These are phyloP conservation scores for Helichrysum umbraculigerum DNA, from an alignment of 129 eudicot genomes.

Conservation along the genomic window DNA sequence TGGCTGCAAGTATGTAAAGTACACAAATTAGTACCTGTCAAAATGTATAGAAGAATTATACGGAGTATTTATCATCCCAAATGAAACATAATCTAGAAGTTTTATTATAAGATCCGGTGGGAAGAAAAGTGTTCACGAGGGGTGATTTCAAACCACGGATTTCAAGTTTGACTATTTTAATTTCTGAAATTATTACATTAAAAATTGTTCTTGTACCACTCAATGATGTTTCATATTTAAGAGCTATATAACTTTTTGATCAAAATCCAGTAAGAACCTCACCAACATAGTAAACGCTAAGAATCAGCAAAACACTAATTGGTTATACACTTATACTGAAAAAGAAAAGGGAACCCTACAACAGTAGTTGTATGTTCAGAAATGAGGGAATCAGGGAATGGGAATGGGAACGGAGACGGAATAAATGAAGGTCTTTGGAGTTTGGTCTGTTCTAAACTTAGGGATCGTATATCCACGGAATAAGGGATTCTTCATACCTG, in stretches of 20 bases:
- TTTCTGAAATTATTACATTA: background rate
- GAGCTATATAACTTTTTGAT: too few relatives aligned
- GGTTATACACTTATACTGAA: too few relatives aligned
- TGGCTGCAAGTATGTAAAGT: constrained; percentile 32
- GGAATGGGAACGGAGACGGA: background rate
- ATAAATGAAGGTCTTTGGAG: too few relatives aligned
- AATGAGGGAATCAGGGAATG: background rate
- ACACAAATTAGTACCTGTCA: constrained; percentile 21
- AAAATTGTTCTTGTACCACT: background rate
- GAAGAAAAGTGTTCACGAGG: background rate
- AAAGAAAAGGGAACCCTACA: too few relatives aligned
- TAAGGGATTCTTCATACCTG: background rate
- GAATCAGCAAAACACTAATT: too few relatives aligned
- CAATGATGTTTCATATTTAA: too few relatives aligned
- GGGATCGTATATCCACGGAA: background rate
- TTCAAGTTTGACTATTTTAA: background rate
- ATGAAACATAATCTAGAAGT: background rate
- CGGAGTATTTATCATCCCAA: background rate
- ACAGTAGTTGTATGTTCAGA: background rate
- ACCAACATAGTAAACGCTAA: too few relatives aligned
- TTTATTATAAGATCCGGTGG: background rate
- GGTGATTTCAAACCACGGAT: background rate
- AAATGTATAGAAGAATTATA: constrained; percentile 10
- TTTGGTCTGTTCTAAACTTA: background rate
- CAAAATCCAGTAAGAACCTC: too few relatives aligned